Conservation (phyloP, 129 eudicot genomes). For the Flaveria robusta region DNA sequence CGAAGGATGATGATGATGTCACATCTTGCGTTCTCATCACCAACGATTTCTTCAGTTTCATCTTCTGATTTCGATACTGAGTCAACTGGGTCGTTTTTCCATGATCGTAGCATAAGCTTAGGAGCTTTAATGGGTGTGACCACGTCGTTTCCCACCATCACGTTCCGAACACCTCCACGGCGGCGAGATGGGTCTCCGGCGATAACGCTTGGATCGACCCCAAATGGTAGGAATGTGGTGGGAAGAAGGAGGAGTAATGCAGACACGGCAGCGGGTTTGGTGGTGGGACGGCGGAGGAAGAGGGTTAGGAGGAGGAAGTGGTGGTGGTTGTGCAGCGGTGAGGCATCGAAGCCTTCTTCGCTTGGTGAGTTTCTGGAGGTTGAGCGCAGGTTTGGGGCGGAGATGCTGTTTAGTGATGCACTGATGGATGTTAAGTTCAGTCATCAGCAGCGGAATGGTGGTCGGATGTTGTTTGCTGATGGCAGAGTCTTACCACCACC, state of each 20-base stretch:
- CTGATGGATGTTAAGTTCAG: slow-evolving; percentile 29
- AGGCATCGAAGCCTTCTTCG: slow-evolving; percentile 51
- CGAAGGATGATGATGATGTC: slow-evolving; percentile 34
- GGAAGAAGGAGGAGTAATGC: slow-evolving; percentile 35
- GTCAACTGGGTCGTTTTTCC: slow-evolving; percentile 86
- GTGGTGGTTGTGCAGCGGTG: slow-evolving; percentile 71
- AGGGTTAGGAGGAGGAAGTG: slow-evolving; percentile 47
- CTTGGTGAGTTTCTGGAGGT: slow-evolving; percentile 74
- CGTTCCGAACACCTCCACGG: slow-evolving; percentile 60
- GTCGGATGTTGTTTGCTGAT: slow-evolving; percentile 64
- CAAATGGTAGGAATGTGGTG: slow-evolving; percentile 10
- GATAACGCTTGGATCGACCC: slow-evolving; percentile 10
- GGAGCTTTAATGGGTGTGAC: slow-evolving; percentile 77
- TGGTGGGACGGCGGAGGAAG: slow-evolving; percentile 44
- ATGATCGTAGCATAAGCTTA: slow-evolving; percentile 69
- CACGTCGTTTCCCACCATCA: slow-evolving; percentile 41
- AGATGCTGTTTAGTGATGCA: slow-evolving; percentile 37
- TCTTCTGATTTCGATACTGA: slow-evolving; percentile 86
- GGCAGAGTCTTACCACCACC: slow-evolving; percentile 70
- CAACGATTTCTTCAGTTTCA: slow-evolving; percentile 65
- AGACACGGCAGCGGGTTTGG: slow-evolving; percentile 27
- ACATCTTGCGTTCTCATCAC: slow-evolving; percentile 63
- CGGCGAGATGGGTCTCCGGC: slow-evolving; percentile 36
- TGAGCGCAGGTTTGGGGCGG: slow-evolving; percentile 70
- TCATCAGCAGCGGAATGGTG: slow-evolving; percentile 35